Base-by-base conservation (phyloP, 805 yeast genomes). In the Priceomyces haplophilus region DNA sequence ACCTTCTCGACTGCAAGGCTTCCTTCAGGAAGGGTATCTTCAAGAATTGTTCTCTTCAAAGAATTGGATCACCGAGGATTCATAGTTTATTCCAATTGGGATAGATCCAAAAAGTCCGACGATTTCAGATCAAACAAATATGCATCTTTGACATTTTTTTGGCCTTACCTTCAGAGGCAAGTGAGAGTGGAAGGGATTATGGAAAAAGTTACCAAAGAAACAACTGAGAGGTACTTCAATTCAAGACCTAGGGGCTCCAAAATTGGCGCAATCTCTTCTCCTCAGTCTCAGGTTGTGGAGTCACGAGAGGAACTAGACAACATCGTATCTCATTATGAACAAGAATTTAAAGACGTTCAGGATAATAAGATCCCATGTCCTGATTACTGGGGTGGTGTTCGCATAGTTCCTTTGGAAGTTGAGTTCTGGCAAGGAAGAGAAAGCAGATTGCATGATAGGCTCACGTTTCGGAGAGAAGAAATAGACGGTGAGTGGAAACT, bases 401-500 rank as follows among this genome's bases (percentile, higher is more conserved):
- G 96, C 56, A 74, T 93, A 13, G 80, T 85, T 33, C 99, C 99
- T 4, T 67, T 87, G 36, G 96, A 88, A 58, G 77, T 91, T 51
- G 99, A 93, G 67, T 93, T 91, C 59, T 93, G 98, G 97, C 99
- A 93, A 68, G 99, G 99, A 13, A 80, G 99, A 49, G 73, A 77
- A 46, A 83, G 87, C 57, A 78, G 99, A 61, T 71, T 91, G 40
- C 99, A 93, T 62, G 99, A 93, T 63, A 78, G 99, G 53, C 72
- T 90, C 39, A 79, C 82, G 11, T 90, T 76, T 64, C 75, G 77
- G 47, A 74, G 95, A 60, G 79, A 76, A 18, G 50, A 60, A 7
- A 42, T 47, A 11, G 75, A 67, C 13, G 70, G 62, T 1, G 65
- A 72, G 24, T 90, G 95, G 95, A 64, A 73, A 38, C 54, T 84